phyloP scores from a whole-genome alignment of 1,284 basidiomycete species.

The Megacollybia platyphylla region DNA sequence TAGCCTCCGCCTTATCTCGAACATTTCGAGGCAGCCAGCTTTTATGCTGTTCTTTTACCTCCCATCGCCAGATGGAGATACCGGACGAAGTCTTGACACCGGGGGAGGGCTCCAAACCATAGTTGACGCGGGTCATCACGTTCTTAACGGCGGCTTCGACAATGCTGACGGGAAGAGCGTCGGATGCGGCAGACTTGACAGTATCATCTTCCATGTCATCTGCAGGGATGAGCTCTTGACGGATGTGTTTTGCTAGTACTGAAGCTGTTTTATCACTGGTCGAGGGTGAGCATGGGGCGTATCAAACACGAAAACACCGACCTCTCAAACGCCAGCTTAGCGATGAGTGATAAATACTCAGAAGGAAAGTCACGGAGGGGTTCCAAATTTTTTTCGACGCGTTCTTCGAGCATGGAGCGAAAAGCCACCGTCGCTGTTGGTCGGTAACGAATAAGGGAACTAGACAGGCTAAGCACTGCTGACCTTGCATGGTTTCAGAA shows the following conservation, averaged over 20 bases:
- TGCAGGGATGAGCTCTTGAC: conserved; percentile 26
- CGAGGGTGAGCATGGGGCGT: conserved; percentile 6
- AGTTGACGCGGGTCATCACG: conserved; percentile 56
- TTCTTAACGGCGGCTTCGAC: conserved; percentile 53
- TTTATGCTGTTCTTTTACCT: conserved; percentile 45
- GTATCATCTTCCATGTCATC: conserved; percentile 14
- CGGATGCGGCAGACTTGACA: conserved; percentile 5
- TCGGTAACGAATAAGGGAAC: conserved; percentile 2
- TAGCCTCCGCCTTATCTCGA: conserved; percentile 49
- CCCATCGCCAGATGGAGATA: conserved; percentile 82
- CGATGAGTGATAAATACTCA: conserved; percentile 61
- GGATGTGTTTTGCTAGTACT: conserved; percentile 51
- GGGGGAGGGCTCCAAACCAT: conserved; percentile 47
- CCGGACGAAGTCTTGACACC: conserved; percentile 41
- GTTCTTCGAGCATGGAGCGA: conserved; percentile 49
- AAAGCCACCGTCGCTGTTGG: conserved; percentile 59
- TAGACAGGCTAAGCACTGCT: conserved; percentile 11
- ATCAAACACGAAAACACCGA: conserved; percentile 15
- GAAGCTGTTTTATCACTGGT: conserved; percentile 55
- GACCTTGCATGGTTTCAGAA: conserved; percentile 75
- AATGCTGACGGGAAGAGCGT: conserved; percentile 28
- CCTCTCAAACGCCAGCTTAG: conserved; percentile 76
- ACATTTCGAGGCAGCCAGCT: conserved; percentile 63
- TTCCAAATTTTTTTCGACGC: conserved; percentile 26
- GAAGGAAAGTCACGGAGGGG: conserved; percentile 48